These are phyloP conservation scores for Ganoderma boninense DNA, from an alignment of 1,284 basidiomycete genomes.

Conservation along the genomic window DNA sequence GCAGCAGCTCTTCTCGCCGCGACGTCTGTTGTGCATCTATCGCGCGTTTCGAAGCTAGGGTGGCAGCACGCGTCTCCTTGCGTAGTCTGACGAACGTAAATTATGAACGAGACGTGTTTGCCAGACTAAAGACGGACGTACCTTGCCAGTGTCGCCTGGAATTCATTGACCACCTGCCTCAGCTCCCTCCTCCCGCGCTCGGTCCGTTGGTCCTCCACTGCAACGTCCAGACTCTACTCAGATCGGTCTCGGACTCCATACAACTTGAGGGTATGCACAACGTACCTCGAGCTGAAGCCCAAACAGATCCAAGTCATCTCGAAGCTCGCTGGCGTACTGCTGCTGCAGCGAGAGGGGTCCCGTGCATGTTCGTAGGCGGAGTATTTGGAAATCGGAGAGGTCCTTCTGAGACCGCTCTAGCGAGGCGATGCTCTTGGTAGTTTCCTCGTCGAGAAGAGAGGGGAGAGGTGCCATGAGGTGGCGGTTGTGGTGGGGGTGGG, in stretches of 20 bases:
- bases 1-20: constrained; percentile 71
- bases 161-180: constrained; percentile 57
- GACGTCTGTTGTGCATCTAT: constrained; percentile 70
- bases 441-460: constrained; percentile 58
- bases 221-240: constrained; percentile 66
- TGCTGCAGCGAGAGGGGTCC: constrained; percentile 77
- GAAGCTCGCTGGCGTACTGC: constrained; percentile 74
- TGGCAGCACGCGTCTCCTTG: constrained; percentile 68
- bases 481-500: constrained; percentile 1
- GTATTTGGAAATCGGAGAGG: constrained; percentile 75
- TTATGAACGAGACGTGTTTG: background rate
- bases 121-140: constrained; percentile 43
- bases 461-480: constrained; percentile 69
- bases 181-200: constrained; percentile 62
- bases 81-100: constrained; percentile 53
- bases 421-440: constrained; percentile 55
- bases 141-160: constrained; percentile 56
- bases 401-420: constrained; percentile 69
- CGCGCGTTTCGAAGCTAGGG: constrained; percentile 73
- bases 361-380: constrained; percentile 70
- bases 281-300: constrained; percentile 75
- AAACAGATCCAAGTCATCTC: constrained; percentile 76
- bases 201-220: constrained; percentile 72
- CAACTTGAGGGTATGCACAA: constrained; percentile 5
- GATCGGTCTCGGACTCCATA: constrained; percentile 27